phyloP scores from a whole-genome alignment of 1,284 basidiomycete species.

The Heterobasidion annosum region DNA sequence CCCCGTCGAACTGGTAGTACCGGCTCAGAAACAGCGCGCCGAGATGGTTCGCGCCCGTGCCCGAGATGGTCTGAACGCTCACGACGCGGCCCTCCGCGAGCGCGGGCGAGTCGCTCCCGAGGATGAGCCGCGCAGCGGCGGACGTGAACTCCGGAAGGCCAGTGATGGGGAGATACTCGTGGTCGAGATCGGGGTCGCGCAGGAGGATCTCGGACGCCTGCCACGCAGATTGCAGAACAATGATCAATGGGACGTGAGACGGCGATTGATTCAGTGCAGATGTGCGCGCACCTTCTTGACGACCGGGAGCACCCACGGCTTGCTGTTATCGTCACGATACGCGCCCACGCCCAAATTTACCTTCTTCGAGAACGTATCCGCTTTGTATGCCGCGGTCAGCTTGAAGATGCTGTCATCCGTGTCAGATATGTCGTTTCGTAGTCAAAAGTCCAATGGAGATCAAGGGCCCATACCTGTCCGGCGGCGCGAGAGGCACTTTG shows the following conservation, averaged over 20 bases:
- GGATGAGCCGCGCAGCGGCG: conserved; percentile 76
- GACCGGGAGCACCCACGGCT: conserved; percentile 89
- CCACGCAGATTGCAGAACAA: background rate
- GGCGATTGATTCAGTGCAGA: background rate
- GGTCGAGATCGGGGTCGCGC: conserved; percentile 70
- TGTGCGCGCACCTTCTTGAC: conserved; percentile 64
- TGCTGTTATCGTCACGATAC: conserved; percentile 79
- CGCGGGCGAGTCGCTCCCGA: conserved; percentile 68
- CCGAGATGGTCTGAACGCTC: conserved; percentile 88
- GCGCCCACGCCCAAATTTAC: conserved; percentile 91
- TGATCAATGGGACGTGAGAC: background rate
- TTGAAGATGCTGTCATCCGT: conserved; percentile 77
- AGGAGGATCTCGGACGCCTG: conserved; percentile 72
- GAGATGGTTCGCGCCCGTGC: conserved; percentile 93
- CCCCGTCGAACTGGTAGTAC: conserved; percentile 71
- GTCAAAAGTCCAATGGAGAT: conserved; percentile 21
- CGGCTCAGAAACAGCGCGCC: conserved; percentile 83
- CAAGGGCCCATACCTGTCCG: conserved; percentile 42
- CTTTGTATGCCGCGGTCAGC: conserved; percentile 83
- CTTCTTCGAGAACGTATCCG: conserved; percentile 74
- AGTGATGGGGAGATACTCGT: conserved; percentile 92
- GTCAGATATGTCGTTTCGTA: background rate
- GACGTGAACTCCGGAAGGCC: conserved; percentile 78
- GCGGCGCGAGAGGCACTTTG: conserved; percentile 69
- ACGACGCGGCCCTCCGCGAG: conserved; percentile 63